Evolutionary conservation across 306 rosid species (phyloP), one percentile per base, ranked within the genome.

Genomic region (Vigna hirtella): DNA sequence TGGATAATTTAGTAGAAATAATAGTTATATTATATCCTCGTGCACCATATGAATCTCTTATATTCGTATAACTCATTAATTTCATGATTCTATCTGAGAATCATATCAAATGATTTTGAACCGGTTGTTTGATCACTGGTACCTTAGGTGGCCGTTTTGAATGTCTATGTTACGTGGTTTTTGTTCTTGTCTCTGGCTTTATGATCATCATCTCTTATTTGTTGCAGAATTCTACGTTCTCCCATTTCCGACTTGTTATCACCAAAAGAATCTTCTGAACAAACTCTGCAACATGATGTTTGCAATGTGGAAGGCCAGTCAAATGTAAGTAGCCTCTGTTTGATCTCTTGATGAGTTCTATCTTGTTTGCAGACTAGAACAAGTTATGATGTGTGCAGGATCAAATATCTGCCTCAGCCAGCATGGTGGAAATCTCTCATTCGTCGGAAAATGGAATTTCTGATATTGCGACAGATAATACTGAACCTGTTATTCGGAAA

Each of bases 181-280:
- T 47, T 52, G 13, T 56, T 70, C 38, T 77, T 77, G n/a, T 52
- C 40, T 72, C 57, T 48, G 50, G 28, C 43, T 26, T 67, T 61
- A 72, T 61, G 13, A 9, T 42, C 69, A 72, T 51, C 30, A 32
- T 59, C 45, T 49, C 62, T 49, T 55, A 20, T 76, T 79, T 82
- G 85, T 51, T 80, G 58, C 91, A 94, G 98, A 89, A 85, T 92
- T 76, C 59, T 92, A 73, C 86, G 92, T 73, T 82, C 86, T 69
- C 70, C 97, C 83, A 81, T 92, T 45, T 74, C 82, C 15, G 88
- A 88, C n/a, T 88, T 95, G 14, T 79, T 89, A 61, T 59, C 84
- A 66, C 81, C 79, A 72, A 87, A 83, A 16, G 92, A 73, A 72
- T 12, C 75, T 38, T 51, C 77, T 45, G 86, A 80, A 67, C 88